These are phyloP conservation scores for Cenchrus fungigraminus DNA, from an alignment of 176 grass and related monocot species.

Conservation along the genomic window DNA sequence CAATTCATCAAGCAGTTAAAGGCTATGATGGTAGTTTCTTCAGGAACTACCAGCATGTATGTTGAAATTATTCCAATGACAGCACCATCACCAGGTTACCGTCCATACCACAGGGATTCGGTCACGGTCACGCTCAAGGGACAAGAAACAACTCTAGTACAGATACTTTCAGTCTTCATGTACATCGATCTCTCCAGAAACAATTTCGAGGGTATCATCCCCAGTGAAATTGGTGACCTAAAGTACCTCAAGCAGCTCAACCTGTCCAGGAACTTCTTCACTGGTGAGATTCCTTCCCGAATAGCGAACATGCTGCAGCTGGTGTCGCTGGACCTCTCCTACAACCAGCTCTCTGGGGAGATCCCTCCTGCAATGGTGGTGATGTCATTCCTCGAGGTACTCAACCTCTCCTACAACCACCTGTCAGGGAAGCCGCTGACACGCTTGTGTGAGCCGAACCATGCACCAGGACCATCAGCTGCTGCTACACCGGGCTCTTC, in stretches of 20 bases:
- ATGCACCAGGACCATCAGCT: not conserved
- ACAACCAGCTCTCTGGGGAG: not conserved
- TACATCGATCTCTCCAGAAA: not conserved
- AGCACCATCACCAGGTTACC: not conserved
- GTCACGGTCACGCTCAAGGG: not conserved
- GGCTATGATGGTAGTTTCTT: not conserved
- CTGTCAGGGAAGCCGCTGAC: not conserved
- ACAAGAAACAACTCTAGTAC: conserved; percentile 10
- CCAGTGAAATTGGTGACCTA: not conserved
- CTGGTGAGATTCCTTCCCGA: not conserved
- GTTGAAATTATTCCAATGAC: not conserved
- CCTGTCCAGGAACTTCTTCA: not conserved
- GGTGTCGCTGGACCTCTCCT: not conserved
- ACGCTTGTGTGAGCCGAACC: not conserved
- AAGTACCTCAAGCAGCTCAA: conserved; percentile 10
- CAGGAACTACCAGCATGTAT: not conserved
- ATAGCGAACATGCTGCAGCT: not conserved
- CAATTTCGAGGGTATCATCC: not conserved
- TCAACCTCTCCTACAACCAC: conserved; percentile 25
- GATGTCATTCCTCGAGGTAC: conserved; percentile 22
- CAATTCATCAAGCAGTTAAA: conserved; percentile 1
- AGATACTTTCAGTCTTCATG: conserved; percentile 8
- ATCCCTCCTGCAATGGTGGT: not conserved
- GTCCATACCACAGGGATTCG: not conserved
- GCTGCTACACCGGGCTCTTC: not conserved